Conservation (phyloP, 805 yeast species). For the Kazachstania kunashirensis region DNA sequence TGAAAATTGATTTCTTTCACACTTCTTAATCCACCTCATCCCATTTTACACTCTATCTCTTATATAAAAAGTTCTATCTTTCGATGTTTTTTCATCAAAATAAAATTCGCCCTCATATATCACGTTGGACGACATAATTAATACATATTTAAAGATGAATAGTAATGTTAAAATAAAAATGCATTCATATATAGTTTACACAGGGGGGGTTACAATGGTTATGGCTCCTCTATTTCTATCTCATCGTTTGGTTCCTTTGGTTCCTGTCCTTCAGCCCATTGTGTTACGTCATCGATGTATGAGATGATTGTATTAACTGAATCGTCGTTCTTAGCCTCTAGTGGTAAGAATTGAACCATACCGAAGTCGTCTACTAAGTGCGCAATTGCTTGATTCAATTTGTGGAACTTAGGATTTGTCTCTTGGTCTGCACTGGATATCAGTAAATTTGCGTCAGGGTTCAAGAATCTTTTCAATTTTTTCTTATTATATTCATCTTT, state of each 20-base stretch:
- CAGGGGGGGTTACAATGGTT: no score
- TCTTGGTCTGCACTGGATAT: constrained; percentile 37
- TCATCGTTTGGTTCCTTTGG: constrained; percentile 92
- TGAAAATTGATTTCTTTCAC: no score
- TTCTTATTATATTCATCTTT: constrained; percentile 68
- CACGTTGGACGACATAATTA: no score
- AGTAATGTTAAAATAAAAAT: no score
- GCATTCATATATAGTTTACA: no score
- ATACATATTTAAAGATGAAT: no score
- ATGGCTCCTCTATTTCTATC: constrained; percentile 45
- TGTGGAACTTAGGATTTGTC: constrained; percentile 51
- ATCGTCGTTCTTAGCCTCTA: constrained; percentile 68
- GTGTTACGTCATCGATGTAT: constrained; percentile 93
- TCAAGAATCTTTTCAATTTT: constrained; percentile 71
- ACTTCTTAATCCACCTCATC: no score
- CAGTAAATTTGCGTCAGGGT: constrained; percentile 82
- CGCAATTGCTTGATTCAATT: constrained; percentile 73
- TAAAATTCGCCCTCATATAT: no score
- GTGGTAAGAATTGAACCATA: constrained; percentile 93
- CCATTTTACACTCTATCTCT: no score
- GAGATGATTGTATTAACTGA: constrained; percentile 75
- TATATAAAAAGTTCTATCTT: no score
- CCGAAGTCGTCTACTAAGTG: constrained; percentile 93
- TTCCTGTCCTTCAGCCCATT: constrained; percentile 94
- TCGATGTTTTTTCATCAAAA: no score